Evolutionary conservation across 257 asterid species (phyloP), one percentile per base, ranked within the genome.

Genomic region (Hygrophila difformis): DNA sequence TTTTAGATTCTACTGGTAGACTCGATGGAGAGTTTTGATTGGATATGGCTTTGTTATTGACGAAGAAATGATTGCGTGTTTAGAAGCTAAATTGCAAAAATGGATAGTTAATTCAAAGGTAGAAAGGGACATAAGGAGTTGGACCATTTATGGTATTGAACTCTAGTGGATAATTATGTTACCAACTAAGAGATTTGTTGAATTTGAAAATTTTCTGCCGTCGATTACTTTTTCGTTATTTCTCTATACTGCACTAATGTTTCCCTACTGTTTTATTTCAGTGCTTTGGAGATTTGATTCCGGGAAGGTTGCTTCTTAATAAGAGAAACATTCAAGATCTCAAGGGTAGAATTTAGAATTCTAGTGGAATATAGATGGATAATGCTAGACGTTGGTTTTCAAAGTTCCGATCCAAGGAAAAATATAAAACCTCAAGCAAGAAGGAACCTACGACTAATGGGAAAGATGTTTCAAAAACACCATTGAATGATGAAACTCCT

Each of bases 321-420:
- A 45, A 54, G 50, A 33, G 39, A 48, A 43, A 55, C 34, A 48
- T 70, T 51, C 28, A 24, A 16, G 50, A 39, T 37, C 5, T 21
- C 51, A 38, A 59, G 23, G 53, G 8, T 53, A 59, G 39, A 28
- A 41, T 62, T 56, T 58, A 59, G 65, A 60, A 37, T 42, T n/a
- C n/a, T 61, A 41, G 22, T 18, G 40, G 29, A 29, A 24, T 62
- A 19, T 14, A 36, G 68, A 88, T 88, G 97, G 97, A 88, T 39
- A 48, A 76, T 39, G 57, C 79, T 54, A 84, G 60, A 73, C 84
- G 87, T 42, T 84, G 82, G 75, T 75, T 81, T 56, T 77, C 84
- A 12, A 78, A 61, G 40, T 56, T 75, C 13, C 71, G 75, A 18
- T 54, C 75, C 8, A 84, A 75, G 65, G 97, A 84, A 51, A 88